Evolutionary conservation across 179 eudicot species (phyloP), one percentile per base, ranked within the genome.

Genomic region (Pouteria campechiana): DNA sequence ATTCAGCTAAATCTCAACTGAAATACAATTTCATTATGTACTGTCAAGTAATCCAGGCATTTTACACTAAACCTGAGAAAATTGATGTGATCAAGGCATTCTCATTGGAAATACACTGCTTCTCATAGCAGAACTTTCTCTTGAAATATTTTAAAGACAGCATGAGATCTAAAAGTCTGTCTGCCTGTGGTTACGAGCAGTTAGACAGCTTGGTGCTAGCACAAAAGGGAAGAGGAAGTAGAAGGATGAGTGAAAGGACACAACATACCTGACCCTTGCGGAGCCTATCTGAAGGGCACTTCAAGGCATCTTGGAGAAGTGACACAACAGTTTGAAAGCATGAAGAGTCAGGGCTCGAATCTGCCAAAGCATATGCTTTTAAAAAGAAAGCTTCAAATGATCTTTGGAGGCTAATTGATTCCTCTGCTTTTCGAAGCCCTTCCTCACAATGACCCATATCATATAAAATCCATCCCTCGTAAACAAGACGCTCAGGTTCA

Each of bases 351-450:
- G 68, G 98, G 54, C 93, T 69, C 54, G 97, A 89, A 50, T 90
- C 98, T 2, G 98, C 98, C 60, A 90, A 76, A 25, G 95, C 98
- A 76, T 90, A 90, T 17, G 98, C 98, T 73, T 90, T 90, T 59
- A 90, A 57, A 76, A 89, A 90, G 60, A 81, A 90, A 35, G 98
- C 98, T 54, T 90, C 98, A 63, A 90, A 90, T 37, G 98, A 86
- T 73, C 98, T 76, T 45, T 76, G 80, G 17, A 85, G 73, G 37
- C 54, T 64, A 61, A 85, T 86, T 20, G 98, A 85, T 67, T 90
- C 93, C 64, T 86, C 98, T 7, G 98, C 98, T 65, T 90, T 90
- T 31, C 19, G 54, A 49, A 90, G 76, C 61, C 95, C 98, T 72
- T 90, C 98, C 49, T 74, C 86, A 50, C 87, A 86, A 37, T 90